Evolutionary conservation across 2,329 filamentous ascomycete species (phyloP).

Genomic region (Moelleriella libera): DNA sequence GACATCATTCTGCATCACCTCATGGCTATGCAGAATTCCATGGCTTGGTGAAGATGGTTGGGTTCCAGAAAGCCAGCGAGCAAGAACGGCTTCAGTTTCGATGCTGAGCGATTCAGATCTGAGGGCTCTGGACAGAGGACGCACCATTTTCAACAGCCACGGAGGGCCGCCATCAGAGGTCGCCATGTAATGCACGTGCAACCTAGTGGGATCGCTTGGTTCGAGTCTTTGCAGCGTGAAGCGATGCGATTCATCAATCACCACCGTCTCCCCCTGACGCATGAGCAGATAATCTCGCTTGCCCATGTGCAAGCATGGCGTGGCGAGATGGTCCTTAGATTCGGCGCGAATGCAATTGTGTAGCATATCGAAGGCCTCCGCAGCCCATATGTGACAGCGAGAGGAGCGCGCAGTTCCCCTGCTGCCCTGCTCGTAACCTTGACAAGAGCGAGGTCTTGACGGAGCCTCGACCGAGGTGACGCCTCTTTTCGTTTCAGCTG

Average conservation of each 20-base stretch:
- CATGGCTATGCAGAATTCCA: neutral
- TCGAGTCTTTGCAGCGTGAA: neutral
- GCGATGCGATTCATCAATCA: neutral
- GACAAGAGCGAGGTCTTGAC: neutral
- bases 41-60: neutral
- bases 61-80: constrained; percentile 26
- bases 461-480: neutral
- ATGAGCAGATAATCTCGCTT: neutral
- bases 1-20: neutral
- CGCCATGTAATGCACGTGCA: constrained; percentile 28
- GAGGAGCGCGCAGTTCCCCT: neutral
- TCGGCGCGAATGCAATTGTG: neutral
- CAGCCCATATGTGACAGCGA: neutral
- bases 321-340: neutral
- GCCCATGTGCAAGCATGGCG: neutral
- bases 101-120: constrained; percentile 30
- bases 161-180: constrained; percentile 24
- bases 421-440: neutral
- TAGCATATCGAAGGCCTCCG: neutral
- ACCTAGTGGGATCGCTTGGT: constrained; percentile 13
- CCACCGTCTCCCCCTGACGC: neutral
- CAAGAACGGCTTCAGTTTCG: constrained; percentile 27
- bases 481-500: no score
- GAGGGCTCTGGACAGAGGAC: constrained; percentile 26
- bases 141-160: constrained; percentile 28